Base-by-base conservation (phyloP, 2,329 filamentous ascomycete species). In the Xylariaceae sp. region DNA sequence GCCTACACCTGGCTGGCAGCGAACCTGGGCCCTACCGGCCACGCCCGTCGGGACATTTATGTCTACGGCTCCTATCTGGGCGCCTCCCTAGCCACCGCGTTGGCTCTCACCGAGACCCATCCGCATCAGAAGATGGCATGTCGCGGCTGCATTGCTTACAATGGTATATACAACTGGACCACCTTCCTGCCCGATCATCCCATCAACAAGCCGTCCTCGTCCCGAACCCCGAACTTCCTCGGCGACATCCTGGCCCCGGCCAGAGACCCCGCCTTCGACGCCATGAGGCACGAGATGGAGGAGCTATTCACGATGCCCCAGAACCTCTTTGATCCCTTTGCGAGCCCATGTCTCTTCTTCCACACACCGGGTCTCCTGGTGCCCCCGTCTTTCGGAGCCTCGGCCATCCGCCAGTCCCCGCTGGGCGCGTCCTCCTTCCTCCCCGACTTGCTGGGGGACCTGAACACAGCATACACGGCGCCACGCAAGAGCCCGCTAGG, bases 141-240 rank as follows among this genome's bases (percentile, higher is more conserved):
- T 27, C 63, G 70, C 8, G 75, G 75, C 6, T 52, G 77, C 19
- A 56, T 75, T 12, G 65, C 67, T 6, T 70, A 70, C 53, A 75
- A 80, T 43, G 76, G 74, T 26, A 64, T 80, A 37, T 80, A 76
- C 56, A 70, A 80, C 57, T 80, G 76, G 77, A 75, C 73, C 36
- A 70, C 63, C 51, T 73, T 78, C 38, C 61, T 76, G 9, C 69
- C 70, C 0, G 64, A 70, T 41, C 70, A 77, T 37, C 62, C 59
- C 5, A 53, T 65, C 39, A 65, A 73, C 44, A 43, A 50, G 21
- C 36, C 37, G 5, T 35, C 45, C 1, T 32, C 42, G 8, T 49
- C 39, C 18, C 36, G 19, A 26, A 17, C 31, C 13, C 13, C 27
- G 5, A 35, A 46, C 24, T 21, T 47, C 5, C 23, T 44, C 2